Evolutionary conservation across 306 rosid species (phyloP).

Genomic region (Alnus rubra): DNA sequence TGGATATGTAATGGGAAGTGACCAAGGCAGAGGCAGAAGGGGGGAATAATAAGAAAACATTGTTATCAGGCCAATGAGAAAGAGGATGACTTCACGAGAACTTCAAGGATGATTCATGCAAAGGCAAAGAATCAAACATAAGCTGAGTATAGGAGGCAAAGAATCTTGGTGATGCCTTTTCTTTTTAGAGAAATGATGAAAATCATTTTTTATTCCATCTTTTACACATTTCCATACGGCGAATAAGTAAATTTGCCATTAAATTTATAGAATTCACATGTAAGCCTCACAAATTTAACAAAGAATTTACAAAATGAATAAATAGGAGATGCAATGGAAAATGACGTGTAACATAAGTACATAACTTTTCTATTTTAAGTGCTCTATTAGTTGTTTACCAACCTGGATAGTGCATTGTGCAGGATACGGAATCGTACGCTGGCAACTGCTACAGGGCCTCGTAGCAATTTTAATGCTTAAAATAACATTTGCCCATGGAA

Average conservation of each 20-base stretch:
- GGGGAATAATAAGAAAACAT: conserved; percentile 20
- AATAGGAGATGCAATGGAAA: no score
- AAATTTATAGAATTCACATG: no score
- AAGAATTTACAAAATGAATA: no score
- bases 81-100: conserved; percentile 75
- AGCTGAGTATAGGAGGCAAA: conserved; percentile 56
- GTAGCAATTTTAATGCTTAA: background rate
- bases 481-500: background rate
- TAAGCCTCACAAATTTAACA: no score
- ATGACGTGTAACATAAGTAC: no score
- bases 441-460: background rate
- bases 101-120: conserved; percentile 71
- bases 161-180: conserved; percentile 29
- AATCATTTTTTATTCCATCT: no score
- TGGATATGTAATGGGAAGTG: conserved; percentile 23
- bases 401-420: background rate
- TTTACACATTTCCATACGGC: no score
- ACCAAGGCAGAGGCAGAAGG: conserved; percentile 17
- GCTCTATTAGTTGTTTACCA: background rate
- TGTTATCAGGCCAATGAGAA: conserved; percentile 39
- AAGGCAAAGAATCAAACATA: conserved; percentile 75
- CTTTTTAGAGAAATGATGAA: background rate
- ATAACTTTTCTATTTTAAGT: background rate
- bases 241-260: no score
- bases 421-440: conserved; percentile 21